Evolutionary conservation across 2,329 filamentous ascomycete species (phyloP), one percentile per base, ranked within the genome.

Genomic region (Verticillium isaacii): DNA sequence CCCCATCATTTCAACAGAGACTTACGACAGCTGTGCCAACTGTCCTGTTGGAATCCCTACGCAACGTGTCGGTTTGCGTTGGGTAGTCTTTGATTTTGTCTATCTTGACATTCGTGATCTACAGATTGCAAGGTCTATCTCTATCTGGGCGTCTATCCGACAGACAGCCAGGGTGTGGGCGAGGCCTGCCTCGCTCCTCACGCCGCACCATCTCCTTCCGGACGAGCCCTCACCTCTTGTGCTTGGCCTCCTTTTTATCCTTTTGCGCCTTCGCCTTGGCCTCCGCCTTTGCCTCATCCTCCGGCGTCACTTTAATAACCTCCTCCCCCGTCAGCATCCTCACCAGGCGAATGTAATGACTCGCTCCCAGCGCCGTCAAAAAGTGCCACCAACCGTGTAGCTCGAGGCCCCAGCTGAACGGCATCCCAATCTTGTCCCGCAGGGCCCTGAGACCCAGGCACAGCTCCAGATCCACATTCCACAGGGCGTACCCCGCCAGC

Each of bases 311-410:
- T 19, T 52, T 52, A 19, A 52, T 52, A 8, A 9, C 8, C 45
- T 52, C 45, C 45, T 52, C 45, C 11, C 45, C 55, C 12, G 64
- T 66, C n/a, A 64, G 17, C 57, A 60, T 39, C 67, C 32, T 74
- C 61, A 61, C 73, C 64, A 66, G 39, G 1, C 61, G 56, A 70
- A 79, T 79, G 54, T 75, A 77, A 56, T 69, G 68, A 29, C 77
- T 78, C 5, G 84, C 83, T 1, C 82, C 80, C 23, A 84, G 73
- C 0, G 83, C 85, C 0, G 85, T 88, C 32, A 86, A 72, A 17
- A 88, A 72, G 66, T 88, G 85, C 85, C 85, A 88, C 85, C 85
- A 88, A 1, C 84, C 85, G 67, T 88, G 85, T 15, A 87, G 68
- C 71, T 88, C 85, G 5, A 88, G 69, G 0, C 84, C 37, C 70